These are phyloP conservation scores for Naumovozyma dairenensis DNA, from an alignment of 805 yeast genomes.

Conservation along the genomic window DNA sequence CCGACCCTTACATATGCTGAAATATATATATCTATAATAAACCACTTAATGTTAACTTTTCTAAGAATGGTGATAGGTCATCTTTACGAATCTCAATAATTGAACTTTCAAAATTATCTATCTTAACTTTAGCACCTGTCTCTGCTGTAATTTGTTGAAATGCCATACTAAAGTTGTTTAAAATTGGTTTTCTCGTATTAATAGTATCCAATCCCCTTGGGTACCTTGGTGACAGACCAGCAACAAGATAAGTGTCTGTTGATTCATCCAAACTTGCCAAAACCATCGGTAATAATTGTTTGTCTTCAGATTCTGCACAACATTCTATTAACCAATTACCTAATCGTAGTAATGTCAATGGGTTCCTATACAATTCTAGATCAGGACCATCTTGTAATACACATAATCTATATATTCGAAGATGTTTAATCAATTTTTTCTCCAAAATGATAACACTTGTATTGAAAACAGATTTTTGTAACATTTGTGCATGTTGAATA, in stretches of 20 bases:
- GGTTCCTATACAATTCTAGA: slow-evolving; percentile 67
- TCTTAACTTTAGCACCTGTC: slow-evolving; percentile 80
- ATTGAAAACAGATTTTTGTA: slow-evolving; percentile 74
- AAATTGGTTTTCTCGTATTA: slow-evolving; percentile 34
- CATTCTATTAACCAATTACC: slow-evolving; percentile 90
- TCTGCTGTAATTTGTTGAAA: slow-evolving; percentile 79
- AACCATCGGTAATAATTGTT: slow-evolving; percentile 64
- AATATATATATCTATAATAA: slow-evolving; percentile 26
- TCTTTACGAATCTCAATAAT: slow-evolving; percentile 84
- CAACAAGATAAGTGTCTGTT: slow-evolving; percentile 72
- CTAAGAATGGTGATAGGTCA: slow-evolving; percentile 80
- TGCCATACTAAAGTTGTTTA: slow-evolving; percentile 82
- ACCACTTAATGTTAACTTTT: slow-evolving; percentile 70
- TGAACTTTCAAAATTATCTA: slow-evolving; percentile 91
- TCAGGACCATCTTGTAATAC: slow-evolving; percentile 87
- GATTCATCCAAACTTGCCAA: slow-evolving; percentile 70
- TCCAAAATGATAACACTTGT: slow-evolving; percentile 89
- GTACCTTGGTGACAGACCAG: slow-evolving; percentile 80
- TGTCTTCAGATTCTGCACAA: slow-evolving; percentile 66
- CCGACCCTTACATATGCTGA: too few relatives aligned
- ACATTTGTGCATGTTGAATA: slow-evolving; percentile 67
- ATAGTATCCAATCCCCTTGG: slow-evolving; percentile 38
- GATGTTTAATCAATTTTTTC: slow-evolving; percentile 65
- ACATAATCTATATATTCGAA: slow-evolving; percentile 73
- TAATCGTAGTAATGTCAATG: slow-evolving; percentile 69